Conservation (phyloP, 305 asterid genomes). For the Solanum hybrid region DNA sequence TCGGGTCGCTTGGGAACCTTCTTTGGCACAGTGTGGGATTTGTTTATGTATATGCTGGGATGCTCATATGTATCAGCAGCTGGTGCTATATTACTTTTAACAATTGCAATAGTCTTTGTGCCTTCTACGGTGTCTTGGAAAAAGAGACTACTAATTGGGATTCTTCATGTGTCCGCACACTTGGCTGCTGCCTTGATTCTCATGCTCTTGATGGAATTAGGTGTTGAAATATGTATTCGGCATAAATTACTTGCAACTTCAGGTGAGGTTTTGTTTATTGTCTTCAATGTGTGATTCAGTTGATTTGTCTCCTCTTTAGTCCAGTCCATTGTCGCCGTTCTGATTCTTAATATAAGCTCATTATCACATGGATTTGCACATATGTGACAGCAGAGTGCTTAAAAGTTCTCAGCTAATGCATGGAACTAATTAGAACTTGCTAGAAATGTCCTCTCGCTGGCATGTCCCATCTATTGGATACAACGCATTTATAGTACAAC, state of each 20-base stretch:
- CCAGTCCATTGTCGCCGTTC: neutral
- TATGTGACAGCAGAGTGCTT: neutral
- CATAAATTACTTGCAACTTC: conserved; percentile 82
- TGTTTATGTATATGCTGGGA: conserved; percentile 69
- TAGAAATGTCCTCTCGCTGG: neutral
- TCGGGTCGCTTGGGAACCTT: conserved; percentile 79
- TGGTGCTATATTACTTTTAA: conserved; percentile 62
- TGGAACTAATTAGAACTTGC: neutral
- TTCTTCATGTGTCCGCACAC: conserved; percentile 92
- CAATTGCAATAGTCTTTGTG: conserved; percentile 66
- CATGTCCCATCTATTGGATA: neutral
- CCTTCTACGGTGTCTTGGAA: conserved; percentile 83
- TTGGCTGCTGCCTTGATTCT: conserved; percentile 89
- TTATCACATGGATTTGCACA: neutral
- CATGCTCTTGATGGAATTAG: conserved; percentile 92
- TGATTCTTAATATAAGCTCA: neutral
- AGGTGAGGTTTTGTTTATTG: conserved; percentile 32
- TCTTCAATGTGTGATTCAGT: neutral
- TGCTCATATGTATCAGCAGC: conserved; percentile 65
- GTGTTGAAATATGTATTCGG: conserved; percentile 79
- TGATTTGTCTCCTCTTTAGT: neutral
- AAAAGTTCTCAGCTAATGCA: neutral
- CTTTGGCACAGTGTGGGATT: conserved; percentile 76
- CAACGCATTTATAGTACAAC: neutral
- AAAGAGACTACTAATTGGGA: conserved; percentile 59